phyloP scores from a whole-genome alignment of 2,329 filamentous ascomycete species.

The Trichoderma brevicompactum region DNA sequence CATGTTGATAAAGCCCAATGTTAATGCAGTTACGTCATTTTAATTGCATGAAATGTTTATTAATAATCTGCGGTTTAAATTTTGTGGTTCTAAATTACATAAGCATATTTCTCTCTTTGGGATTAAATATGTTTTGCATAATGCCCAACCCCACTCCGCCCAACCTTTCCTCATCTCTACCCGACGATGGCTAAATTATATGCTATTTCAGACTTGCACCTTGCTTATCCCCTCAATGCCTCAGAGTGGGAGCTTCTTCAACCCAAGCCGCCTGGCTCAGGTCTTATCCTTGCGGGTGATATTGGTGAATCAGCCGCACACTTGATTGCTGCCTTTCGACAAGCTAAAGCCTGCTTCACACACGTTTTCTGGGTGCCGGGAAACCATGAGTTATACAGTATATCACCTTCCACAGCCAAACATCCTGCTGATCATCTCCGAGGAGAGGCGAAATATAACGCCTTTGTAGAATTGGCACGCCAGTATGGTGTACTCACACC shows the following conservation, averaged over 20 bases:
- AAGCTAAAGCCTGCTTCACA: slow-evolving; percentile 22
- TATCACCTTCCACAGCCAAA: slow-evolving; percentile 4
- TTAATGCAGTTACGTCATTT: no score
- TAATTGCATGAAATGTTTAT: no score
- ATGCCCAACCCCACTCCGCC: slow-evolving; percentile 12
- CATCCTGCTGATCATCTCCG: slow-evolving; percentile 8
- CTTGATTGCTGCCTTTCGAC: slow-evolving; percentile 3
- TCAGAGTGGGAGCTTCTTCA: slow-evolving; percentile 16
- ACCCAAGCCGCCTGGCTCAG: slow-evolving; percentile 13
- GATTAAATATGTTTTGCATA: no score
- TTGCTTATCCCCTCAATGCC: slow-evolving; percentile 13
- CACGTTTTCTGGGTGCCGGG: slow-evolving; percentile 23
- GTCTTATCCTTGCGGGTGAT: slow-evolving; percentile 17
- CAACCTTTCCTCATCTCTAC: neutral
- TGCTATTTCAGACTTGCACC: slow-evolving; percentile 23
- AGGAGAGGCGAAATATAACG: slow-evolving; percentile 18
- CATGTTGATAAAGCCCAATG: no score
- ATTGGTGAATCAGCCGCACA: slow-evolving; percentile 21
- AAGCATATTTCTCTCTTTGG: no score
- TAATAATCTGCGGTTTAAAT: no score
- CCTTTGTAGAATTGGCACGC: slow-evolving; percentile 12
- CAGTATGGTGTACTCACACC: slow-evolving; percentile 19
- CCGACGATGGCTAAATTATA: slow-evolving; percentile 19
- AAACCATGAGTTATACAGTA: slow-evolving; percentile 22
- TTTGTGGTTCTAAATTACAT: no score